phyloP scores from a whole-genome alignment of 768 basidiomycete genomes.

The Pholiota molesta region DNA sequence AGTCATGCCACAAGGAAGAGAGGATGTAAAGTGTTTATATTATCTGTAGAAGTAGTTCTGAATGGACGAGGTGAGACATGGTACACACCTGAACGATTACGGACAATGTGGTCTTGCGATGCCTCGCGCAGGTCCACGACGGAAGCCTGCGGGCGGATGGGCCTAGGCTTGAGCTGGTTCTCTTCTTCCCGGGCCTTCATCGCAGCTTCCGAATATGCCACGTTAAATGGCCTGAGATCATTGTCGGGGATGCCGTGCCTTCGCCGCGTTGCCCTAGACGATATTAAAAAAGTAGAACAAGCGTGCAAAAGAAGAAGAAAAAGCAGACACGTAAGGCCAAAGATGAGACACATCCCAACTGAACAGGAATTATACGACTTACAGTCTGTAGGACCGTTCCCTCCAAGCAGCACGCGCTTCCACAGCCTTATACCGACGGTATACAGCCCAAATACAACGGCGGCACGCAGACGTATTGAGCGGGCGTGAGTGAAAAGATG shows the following conservation, averaged over 20 bases:
- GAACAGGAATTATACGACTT: slow-evolving; percentile 24
- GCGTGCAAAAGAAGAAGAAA: slow-evolving; percentile 2
- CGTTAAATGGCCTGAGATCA: slow-evolving; percentile 83
- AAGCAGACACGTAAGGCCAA: slow-evolving; percentile 21
- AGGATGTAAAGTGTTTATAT: neutral
- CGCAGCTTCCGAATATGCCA: slow-evolving; percentile 77
- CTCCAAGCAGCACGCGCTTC: slow-evolving; percentile 55
- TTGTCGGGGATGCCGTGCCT: slow-evolving; percentile 83
- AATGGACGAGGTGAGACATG: neutral
- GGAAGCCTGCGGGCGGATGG: slow-evolving; percentile 30
- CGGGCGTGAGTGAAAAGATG: slow-evolving; percentile 43
- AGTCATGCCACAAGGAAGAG: neutral
- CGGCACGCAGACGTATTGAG: slow-evolving; percentile 38
- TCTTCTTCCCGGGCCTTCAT: slow-evolving; percentile 58
- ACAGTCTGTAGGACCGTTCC: slow-evolving; percentile 71
- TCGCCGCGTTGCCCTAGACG: slow-evolving; percentile 65
- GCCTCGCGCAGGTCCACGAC: slow-evolving; percentile 39
- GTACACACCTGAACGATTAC: slow-evolving; percentile 48
- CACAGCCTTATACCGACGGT: slow-evolving; percentile 41
- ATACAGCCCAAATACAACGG: slow-evolving; percentile 40
- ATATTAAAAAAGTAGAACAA: neutral
- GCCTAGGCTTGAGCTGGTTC: slow-evolving; percentile 36
- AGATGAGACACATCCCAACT: slow-evolving; percentile 1
- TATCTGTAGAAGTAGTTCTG: neutral
- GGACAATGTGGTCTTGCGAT: slow-evolving; percentile 41